Conservation (phyloP, 305 asterid genomes). For the Solanum hybrid region DNA sequence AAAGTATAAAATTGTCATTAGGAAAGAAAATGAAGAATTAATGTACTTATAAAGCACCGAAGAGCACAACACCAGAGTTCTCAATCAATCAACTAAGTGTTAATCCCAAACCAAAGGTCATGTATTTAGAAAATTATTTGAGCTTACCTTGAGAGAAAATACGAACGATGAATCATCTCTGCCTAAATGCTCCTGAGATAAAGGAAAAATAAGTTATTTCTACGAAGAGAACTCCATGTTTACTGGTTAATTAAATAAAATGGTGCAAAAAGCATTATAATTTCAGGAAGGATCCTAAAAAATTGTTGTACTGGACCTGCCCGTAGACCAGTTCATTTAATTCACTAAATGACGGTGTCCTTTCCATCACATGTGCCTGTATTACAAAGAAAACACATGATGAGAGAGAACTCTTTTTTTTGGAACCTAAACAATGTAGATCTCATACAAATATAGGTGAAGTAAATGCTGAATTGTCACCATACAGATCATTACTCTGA, state of each 20-base stretch:
- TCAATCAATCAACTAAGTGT: neutral
- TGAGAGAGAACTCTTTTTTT: neutral
- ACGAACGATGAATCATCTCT: conserved; percentile 77
- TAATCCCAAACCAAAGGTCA: neutral
- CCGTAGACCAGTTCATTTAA: conserved; percentile 82
- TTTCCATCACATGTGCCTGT: conserved; percentile 75
- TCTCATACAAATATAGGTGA: neutral
- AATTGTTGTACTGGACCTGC: conserved; percentile 43
- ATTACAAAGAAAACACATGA: conserved; percentile 10
- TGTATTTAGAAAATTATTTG: neutral
- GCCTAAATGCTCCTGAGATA: conserved; percentile 73
- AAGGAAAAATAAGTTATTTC: conserved; percentile 10
- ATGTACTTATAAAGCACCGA: conserved; percentile 1
- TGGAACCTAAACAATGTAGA: neutral
- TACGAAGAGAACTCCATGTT: neutral
- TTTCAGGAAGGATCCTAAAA: neutral
- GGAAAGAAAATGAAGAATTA: neutral
- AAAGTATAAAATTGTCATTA: neutral
- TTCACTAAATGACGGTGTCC: conserved; percentile 87
- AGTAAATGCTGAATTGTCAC: neutral
- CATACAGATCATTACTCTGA: neutral
- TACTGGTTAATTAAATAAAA: neutral
- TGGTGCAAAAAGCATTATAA: neutral
- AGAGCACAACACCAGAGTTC: neutral
- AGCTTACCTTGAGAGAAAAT: conserved; percentile 76